Evolutionary conservation across 768 basidiomycete species (phyloP), one percentile per base, ranked within the genome.

Genomic region (Russula foetens): DNA sequence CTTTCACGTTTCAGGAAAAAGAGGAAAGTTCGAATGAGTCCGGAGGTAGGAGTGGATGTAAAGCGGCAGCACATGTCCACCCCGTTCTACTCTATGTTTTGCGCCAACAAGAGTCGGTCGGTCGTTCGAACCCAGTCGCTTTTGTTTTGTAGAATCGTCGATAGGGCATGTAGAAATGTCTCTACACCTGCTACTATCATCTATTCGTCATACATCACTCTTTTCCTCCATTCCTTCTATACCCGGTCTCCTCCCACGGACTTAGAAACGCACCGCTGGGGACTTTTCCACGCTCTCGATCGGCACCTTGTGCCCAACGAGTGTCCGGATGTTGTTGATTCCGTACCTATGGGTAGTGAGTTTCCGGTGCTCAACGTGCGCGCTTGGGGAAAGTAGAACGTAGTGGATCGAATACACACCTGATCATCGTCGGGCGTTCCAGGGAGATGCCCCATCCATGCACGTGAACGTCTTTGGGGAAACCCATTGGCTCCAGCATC

Each of bases 401-500:
- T 5, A 23, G 23, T 3, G 44, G 28, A 9, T 33, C 56, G 15
- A 39, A 31, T 3, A 28, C 85, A 66, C 66, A 92, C 92, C 94
- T 84, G 75, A 99, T 98, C 97, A 99, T 98, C 0, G 97, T 98
- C 19, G 97, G 97, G 62, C 97, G 77, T 76, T 99, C 97, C 29
- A 98, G 77, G 69, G 86, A 83, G 63, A 99, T 82, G 49, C 97
- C 97, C 92, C 95, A 99, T 19, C 97, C 97, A 63, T 94, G 91
- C 26, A 98, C 96, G 26, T 94, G 86, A 12, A 98, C 93, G 69
- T 94, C 94, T 65, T 91, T 89, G 0, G 97, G 97, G 71, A 98
- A 86, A 33, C 97, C 97, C 95, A 98, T 98, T 7, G 97, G 94
- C 71, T 94, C 94, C 33, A 99, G 78, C 96, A 99, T 98, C 72